Conservation (phyloP, 2,329 filamentous ascomycete genomes). For the Diplodia scrobiculata region DNA sequence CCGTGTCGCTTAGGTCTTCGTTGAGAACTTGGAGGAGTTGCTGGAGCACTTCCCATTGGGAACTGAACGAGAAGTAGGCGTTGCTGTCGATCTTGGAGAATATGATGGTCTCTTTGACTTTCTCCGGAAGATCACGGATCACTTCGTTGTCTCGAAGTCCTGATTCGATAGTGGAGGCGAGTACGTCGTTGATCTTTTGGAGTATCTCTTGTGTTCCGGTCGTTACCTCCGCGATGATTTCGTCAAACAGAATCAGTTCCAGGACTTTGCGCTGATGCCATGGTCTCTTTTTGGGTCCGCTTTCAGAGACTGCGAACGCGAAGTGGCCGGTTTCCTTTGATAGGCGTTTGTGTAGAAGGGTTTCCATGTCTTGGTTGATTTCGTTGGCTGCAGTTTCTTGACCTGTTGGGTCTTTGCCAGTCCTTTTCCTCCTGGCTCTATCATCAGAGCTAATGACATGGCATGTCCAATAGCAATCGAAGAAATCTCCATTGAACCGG, state of each 20-base stretch:
- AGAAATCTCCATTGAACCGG: conserved; percentile 35
- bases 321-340: no score
- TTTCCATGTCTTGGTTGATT: no score
- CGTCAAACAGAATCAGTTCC: conserved; percentile 36
- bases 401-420: no score
- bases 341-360: no score
- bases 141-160: not conserved
- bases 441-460: not conserved
- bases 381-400: no score
- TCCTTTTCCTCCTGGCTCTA: no score
- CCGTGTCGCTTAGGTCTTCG: conserved; percentile 31
- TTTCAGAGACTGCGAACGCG: not conserved
- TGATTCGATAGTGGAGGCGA: not conserved
- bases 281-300: not conserved
- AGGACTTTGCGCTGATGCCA: conserved; percentile 39
- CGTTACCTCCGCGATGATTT: conserved; percentile 31
- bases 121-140: not conserved
- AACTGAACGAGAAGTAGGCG: conserved; percentile 13
- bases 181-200: not conserved
- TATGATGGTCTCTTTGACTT: conserved; percentile 22
- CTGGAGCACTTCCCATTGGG: conserved; percentile 32
- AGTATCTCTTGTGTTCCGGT: not conserved
- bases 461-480: not conserved
- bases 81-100: not conserved
- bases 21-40: conserved; percentile 32